Conservation (phyloP, 2,329 filamentous ascomycete species). For the Hypoxylon sp. region DNA sequence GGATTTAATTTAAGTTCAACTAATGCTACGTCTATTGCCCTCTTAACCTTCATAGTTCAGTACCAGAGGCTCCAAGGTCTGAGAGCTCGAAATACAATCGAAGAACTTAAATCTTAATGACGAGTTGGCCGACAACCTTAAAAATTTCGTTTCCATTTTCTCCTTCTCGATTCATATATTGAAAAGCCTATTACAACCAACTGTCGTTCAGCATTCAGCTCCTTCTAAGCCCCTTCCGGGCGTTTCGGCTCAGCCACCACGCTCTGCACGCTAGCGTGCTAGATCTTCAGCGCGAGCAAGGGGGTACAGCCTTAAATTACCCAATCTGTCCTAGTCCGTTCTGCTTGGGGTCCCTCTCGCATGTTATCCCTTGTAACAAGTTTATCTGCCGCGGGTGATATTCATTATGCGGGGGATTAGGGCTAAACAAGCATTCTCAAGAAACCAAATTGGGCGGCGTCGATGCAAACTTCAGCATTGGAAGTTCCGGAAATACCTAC, state of each 20-base stretch:
- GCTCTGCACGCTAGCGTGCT: conserved; percentile 14
- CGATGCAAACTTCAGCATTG: not conserved
- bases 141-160: not conserved
- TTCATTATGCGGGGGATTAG: conserved; percentile 2
- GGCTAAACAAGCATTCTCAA: conserved; percentile 1
- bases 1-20: not conserved
- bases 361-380: conserved; percentile 8
- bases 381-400: conserved; percentile 6
- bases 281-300: conserved; percentile 24
- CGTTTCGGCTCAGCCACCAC: conserved; percentile 34
- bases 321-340: conserved; percentile 15
- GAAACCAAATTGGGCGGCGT: not conserved
- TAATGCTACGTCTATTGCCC: not conserved
- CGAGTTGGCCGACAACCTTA: too few relatives aligned
- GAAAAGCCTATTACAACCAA: not conserved
- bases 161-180: not conserved
- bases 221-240: conserved; percentile 19
- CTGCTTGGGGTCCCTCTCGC: not conserved
- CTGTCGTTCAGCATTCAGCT: conserved; percentile 15
- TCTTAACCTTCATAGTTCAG: too few relatives aligned
- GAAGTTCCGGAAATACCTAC: not conserved
- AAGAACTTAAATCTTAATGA: too few relatives aligned
- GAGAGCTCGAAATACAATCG: too few relatives aligned
- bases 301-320: conserved; percentile 36
- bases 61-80: too few relatives aligned